Conservation (phyloP, 805 yeast species). For the Starmerella floris region DNA sequence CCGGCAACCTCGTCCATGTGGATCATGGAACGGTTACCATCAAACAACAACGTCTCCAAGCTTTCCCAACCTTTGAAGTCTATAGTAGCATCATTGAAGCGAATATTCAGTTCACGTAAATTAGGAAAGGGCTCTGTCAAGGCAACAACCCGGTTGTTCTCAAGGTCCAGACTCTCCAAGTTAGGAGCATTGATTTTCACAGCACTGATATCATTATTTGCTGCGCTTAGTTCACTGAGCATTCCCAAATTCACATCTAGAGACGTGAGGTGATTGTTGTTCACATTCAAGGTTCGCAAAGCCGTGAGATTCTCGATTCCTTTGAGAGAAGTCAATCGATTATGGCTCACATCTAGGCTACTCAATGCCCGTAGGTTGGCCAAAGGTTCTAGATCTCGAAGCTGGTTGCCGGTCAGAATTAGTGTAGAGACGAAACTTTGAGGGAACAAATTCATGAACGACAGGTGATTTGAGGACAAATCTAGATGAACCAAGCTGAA, state of each 20-base stretch:
- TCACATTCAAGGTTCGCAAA: constrained; percentile 16
- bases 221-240: constrained; percentile 18
- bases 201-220: constrained; percentile 14
- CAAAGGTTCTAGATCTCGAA: constrained; percentile 17
- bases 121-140: constrained; percentile 15
- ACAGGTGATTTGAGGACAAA: constrained; percentile 14
- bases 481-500: constrained; percentile 15
- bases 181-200: constrained; percentile 16
- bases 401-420: constrained; percentile 15
- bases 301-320: constrained; percentile 19
- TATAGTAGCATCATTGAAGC: constrained; percentile 16
- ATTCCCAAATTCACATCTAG: constrained; percentile 14
- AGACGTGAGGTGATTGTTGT: constrained; percentile 13
- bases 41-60: constrained; percentile 18
- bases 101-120: constrained; percentile 14
- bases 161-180: constrained; percentile 18
- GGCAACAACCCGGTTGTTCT: constrained; percentile 12
- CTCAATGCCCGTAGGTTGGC: constrained; percentile 18
- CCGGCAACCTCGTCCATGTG: constrained; percentile 11
- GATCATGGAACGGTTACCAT: constrained; percentile 16
- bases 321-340: constrained; percentile 11
- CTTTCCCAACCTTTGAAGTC: constrained; percentile 18
- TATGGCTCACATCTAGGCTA: constrained; percentile 18
- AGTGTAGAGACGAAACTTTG: constrained; percentile 16
- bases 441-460: constrained; percentile 17